Base-by-base conservation (phyloP, 164 flowering plant genomes). In the Chimonanthus salicifolius region DNA sequence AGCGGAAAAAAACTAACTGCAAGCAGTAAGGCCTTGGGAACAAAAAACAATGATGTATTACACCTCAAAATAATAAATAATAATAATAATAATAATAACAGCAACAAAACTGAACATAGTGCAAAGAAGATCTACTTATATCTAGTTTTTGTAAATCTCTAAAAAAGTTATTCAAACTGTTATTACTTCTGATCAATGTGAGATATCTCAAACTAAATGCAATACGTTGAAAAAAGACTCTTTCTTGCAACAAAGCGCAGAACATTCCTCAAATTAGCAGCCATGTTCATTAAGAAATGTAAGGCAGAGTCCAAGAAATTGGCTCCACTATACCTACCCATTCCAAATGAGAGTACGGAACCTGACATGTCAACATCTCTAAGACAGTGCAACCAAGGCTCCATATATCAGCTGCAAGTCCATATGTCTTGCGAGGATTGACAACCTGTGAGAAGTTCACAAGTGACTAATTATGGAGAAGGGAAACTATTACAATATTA, bases 311-410 rank as follows among this genome's bases (percentile, higher is more conserved):
- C 21, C 15, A 33, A 49, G 33, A 67, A 33, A 64, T 46, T 20
- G 43, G 58, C 43, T 33, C 33, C 33, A 33, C 33, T 33, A 33
- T 44, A 84, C 97, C n/a, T 85, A 95, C 99, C 78, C 82, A 72
- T 80, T 94, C 99, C 75, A 93, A 71, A 74, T 80, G 74, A 48
- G 82, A 76, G 77, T 96, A 94, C 5, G 99, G 99, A 72, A 89
- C 74, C 72, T 83, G 76, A 43, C 85, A 74, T 20, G 98, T 96
- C 70, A 90, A 72, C 99, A 96, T 92, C 87, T 96, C 99, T 76
- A 96, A 80, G 21, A 96, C 98, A 13, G 97, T 90, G 87, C 99
- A 96, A 44, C 99, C 99, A 80, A 94, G 92, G 78, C 99, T 96
- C 99, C 98, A 94, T 74, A 96, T 94, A 80, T 96, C 99, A 78